phyloP scores from a whole-genome alignment of 2,329 filamentous ascomycete species.

The Exserohilum turcica region DNA sequence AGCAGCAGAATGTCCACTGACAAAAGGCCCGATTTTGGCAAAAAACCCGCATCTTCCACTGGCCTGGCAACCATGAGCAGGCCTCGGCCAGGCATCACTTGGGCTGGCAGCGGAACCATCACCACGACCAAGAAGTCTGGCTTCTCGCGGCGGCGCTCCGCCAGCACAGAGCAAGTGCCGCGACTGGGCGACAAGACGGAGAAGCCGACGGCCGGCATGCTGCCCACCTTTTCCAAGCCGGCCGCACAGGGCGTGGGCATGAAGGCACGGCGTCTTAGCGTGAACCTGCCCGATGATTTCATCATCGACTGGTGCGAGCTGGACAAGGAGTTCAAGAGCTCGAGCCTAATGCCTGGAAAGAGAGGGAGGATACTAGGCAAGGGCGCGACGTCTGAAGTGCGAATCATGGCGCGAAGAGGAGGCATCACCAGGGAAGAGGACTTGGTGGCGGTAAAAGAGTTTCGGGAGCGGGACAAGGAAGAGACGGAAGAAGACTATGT shows the following conservation, averaged over 20 bases:
- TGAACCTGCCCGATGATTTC: slow-evolving; percentile 75
- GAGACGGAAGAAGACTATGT: slow-evolving; percentile 78
- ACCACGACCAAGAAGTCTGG: slow-evolving; percentile 26
- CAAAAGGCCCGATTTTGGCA: slow-evolving; percentile 17
- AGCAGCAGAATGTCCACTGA: slow-evolving; percentile 39
- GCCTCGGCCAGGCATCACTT: slow-evolving; percentile 36
- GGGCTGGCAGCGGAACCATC: slow-evolving; percentile 31
- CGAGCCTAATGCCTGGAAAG: slow-evolving; percentile 70
- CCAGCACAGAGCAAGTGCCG: slow-evolving; percentile 45
- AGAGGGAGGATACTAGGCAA: slow-evolving; percentile 78
- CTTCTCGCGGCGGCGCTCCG: slow-evolving; percentile 42
- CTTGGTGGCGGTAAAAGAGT: slow-evolving; percentile 86
- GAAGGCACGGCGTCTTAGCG: slow-evolving; percentile 77
- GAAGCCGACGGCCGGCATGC: slow-evolving; percentile 40
- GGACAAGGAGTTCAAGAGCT: slow-evolving; percentile 68
- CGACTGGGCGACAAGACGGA: slow-evolving; percentile 29
- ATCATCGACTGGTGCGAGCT: slow-evolving; percentile 72
- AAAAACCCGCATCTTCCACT: slow-evolving; percentile 37
- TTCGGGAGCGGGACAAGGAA: slow-evolving; percentile 70
- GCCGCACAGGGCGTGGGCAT: slow-evolving; percentile 74
- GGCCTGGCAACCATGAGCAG: slow-evolving; percentile 37
- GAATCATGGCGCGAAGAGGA: slow-evolving; percentile 76
- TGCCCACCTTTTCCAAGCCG: slow-evolving; percentile 44
- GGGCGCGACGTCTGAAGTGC: slow-evolving; percentile 82
- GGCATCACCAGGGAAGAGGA: slow-evolving; percentile 61